Conservation (phyloP, 78 protist species). For the Anaeramoeba ignava region DNA sequence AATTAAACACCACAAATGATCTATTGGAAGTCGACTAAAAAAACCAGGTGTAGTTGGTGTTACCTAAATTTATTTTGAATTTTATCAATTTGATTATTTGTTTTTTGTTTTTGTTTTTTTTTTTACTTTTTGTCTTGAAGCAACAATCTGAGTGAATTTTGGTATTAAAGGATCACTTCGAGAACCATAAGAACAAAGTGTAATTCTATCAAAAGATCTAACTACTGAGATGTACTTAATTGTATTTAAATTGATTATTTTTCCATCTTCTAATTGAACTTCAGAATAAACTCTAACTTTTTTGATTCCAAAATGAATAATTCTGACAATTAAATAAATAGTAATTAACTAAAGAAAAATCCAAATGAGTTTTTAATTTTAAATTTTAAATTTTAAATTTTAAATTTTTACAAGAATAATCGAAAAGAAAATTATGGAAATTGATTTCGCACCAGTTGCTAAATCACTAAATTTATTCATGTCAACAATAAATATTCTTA, state of each 20-base stretch:
- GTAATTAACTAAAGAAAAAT: background rate
- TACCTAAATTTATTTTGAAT: background rate
- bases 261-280: background rate
- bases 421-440: background rate
- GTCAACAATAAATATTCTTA: background rate
- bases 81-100: too few species aligned
- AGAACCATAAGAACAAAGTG: background rate
- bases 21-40: background rate
- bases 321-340: background rate
- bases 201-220: background rate
- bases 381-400: background rate
- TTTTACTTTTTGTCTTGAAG: too few species aligned
- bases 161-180: background rate
- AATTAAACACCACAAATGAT: background rate
- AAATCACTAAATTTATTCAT: background rate
- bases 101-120: too few species aligned
- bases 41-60: background rate
- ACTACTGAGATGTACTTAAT: background rate
- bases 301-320: background rate
- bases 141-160: too few species aligned
- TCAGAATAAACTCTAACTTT: background rate
- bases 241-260: background rate
- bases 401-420: background rate
- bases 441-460: background rate
- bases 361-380: background rate